phyloP scores from a whole-genome alignment of 495 filamentous ascomycete species.

The Penicillium argentinense region DNA sequence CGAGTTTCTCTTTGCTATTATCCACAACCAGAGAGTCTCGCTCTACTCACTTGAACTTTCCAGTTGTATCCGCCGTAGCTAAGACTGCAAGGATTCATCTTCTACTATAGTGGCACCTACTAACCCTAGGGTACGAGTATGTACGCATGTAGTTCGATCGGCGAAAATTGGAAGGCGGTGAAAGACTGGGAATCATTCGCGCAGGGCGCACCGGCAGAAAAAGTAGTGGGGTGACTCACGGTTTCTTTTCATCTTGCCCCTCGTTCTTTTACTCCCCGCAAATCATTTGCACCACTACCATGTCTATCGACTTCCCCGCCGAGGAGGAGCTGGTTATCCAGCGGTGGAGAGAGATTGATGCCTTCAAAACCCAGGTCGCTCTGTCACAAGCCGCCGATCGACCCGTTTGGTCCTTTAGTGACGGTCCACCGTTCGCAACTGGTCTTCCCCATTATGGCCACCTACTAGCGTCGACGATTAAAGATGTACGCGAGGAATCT shows the following conservation, averaged over 20 bases:
- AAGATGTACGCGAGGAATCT: no score
- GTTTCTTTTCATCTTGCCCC: slow-evolving; percentile 19
- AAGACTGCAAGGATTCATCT: no score
- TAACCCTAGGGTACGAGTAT: no score
- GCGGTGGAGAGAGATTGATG: slow-evolving; percentile 86
- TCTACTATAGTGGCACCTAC: no score
- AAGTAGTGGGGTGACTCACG: slow-evolving; percentile 41
- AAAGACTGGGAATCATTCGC: no score
- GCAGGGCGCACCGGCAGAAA: slow-evolving; percentile 26
- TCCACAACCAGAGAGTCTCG: neutral
- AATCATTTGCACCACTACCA: slow-evolving; percentile 45
- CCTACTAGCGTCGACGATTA: slow-evolving; percentile 92
- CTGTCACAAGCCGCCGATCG: slow-evolving; percentile 68
- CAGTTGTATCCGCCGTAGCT: no score
- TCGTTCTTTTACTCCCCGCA: slow-evolving; percentile 13
- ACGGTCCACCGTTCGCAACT: slow-evolving; percentile 64
- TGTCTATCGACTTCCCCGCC: slow-evolving; percentile 90
- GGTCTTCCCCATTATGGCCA: slow-evolving; percentile 95
- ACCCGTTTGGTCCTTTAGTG: slow-evolving; percentile 68
- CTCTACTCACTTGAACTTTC: no score
- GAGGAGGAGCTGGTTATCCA: slow-evolving; percentile 81
- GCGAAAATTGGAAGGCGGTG: slow-evolving; percentile 16
- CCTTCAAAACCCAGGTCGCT: slow-evolving; percentile 76
- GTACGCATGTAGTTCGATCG: slow-evolving; percentile 1
- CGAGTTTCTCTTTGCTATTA: neutral